Evolutionary conservation across 768 basidiomycete species (phyloP), one percentile per base, ranked within the genome.

Genomic region (Termitomyces sp.): DNA sequence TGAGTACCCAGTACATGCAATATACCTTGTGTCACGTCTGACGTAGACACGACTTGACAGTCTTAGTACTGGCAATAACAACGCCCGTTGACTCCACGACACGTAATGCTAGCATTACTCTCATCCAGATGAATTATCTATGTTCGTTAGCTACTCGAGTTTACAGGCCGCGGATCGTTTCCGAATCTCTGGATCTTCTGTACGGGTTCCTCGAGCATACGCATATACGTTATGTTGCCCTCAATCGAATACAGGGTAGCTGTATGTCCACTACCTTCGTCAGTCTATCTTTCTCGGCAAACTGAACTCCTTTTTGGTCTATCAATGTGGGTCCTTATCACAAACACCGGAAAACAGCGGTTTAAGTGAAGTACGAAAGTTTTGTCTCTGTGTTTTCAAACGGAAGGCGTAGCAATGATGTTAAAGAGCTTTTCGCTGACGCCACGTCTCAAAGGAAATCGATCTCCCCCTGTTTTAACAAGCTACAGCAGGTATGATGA

Each of bases 141-240:
- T 60, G 61, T 59, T 63, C 58, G 7, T 53, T 53, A 54, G 49
- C 16, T 37, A 18, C 24, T 13, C 36, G 48, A 47, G 50, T 51
- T 56, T 26, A 39, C 54, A 56, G 61, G 61, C 64, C 63, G 64
- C 64, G 64, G 64, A 65, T 65, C 64, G 63, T 46, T 55, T 34
- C 43, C 44, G 26, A 51, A 57, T 54, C 48, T 44, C 29, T 48
- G 47, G 27, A 51, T 57, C 54, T 53, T 56, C 51, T 41, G 34
- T 37, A 10, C 54, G 26, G 55, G 51, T 52, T 53, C 57, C 57
- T 55, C 59, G 39, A 43, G 31, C 58, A 55, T 43, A 39, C 37
- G 54, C 48, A 49, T 41, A 44, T 50, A 51, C 53, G 59, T 56
- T 60, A 56, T 61, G 59, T 58, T 56, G 34, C 57, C 57, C 47